Evolutionary conservation across 2,329 filamentous ascomycete species (phyloP).

Genomic region (Arthrobotrys megalospora): DNA sequence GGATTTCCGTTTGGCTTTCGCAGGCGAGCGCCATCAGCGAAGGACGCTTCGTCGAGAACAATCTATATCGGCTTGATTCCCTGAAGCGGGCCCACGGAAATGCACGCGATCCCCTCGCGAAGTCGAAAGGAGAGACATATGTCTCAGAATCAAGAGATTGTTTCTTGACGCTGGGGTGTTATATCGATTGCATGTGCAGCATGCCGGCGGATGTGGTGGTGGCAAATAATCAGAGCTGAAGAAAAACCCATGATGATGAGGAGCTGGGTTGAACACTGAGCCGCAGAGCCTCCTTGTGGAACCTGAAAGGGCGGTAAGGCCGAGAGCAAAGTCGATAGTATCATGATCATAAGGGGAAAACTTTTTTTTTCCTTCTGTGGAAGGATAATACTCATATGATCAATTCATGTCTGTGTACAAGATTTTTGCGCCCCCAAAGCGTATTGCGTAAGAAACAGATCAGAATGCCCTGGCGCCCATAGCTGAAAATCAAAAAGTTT

Average conservation of each 20-base stretch:
- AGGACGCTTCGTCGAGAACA: slow-evolving; percentile 3
- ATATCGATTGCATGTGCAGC: slow-evolving; percentile 1
- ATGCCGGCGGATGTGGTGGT: neutral
- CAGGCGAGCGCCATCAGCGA: neutral
- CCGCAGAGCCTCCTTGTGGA: slow-evolving; percentile 27
- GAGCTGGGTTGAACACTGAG: neutral
- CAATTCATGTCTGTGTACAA: slow-evolving; percentile 10
- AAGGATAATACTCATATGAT: slow-evolving; percentile 1
- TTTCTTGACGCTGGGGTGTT: neutral
- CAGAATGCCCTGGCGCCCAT: slow-evolving; percentile 8
- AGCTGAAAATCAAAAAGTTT: slow-evolving; percentile 4
- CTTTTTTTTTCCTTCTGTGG: neutral
- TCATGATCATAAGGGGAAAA: neutral
- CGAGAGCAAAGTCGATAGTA: neutral
- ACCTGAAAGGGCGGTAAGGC: neutral
- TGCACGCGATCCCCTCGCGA: neutral
- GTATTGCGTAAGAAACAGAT: neutral
- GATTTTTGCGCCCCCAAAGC: neutral
- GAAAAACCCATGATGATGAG: neutral
- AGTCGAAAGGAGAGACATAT: slow-evolving; percentile 12
- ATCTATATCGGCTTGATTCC: slow-evolving; percentile 18
- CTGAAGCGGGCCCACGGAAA: slow-evolving; percentile 2
- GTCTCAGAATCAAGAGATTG: slow-evolving; percentile 26
- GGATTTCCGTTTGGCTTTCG: neutral
- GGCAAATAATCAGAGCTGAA: slow-evolving; percentile 44